Conservation (phyloP, 2,329 filamentous ascomycete species). For the Chaetomium sp. region DNA sequence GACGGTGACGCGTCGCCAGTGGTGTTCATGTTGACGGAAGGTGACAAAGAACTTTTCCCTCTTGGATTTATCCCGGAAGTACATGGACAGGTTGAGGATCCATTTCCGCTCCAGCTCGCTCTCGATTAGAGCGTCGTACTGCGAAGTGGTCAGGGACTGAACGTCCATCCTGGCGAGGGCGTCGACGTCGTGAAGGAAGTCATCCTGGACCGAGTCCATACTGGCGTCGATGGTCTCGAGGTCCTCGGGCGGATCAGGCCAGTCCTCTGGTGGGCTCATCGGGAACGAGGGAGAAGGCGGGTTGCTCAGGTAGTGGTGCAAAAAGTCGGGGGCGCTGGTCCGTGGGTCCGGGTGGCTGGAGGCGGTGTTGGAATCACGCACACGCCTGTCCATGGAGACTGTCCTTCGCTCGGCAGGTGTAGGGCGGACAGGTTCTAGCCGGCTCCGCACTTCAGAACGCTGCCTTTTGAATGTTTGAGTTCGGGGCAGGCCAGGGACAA, state of each 20-base stretch:
- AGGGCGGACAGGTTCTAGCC: constrained; percentile 66
- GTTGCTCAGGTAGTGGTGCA: constrained; percentile 38
- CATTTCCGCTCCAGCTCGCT: constrained; percentile 84
- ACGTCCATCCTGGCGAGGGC: constrained; percentile 45
- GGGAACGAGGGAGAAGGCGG: constrained; percentile 37
- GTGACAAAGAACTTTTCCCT: constrained; percentile 98
- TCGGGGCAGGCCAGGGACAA: constrained; percentile 77
- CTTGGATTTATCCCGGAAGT: constrained; percentile 89
- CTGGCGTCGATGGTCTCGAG: constrained; percentile 18
- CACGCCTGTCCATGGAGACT: constrained; percentile 63
- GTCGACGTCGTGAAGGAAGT: constrained; percentile 31
- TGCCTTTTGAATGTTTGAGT: constrained; percentile 80
- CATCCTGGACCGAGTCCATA: constrained; percentile 5
- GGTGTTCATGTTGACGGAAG: constrained; percentile 75
- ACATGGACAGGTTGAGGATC: constrained; percentile 96
- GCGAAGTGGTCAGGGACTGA: constrained; percentile 53
- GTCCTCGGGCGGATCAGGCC: constrained; percentile 36
- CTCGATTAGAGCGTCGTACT: constrained; percentile 67
- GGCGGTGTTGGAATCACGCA: constrained; percentile 41
- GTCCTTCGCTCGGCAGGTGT: constrained; percentile 70
- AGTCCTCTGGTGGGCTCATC: constrained; percentile 41
- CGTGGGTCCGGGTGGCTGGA: constrained; percentile 46
- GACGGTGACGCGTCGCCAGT: constrained; percentile 87
- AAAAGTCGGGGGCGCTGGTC: constrained; percentile 53
- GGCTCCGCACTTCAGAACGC: constrained; percentile 76